Conservation (phyloP, 805 yeast genomes). For the Metschnikowia kunwiensis region DNA sequence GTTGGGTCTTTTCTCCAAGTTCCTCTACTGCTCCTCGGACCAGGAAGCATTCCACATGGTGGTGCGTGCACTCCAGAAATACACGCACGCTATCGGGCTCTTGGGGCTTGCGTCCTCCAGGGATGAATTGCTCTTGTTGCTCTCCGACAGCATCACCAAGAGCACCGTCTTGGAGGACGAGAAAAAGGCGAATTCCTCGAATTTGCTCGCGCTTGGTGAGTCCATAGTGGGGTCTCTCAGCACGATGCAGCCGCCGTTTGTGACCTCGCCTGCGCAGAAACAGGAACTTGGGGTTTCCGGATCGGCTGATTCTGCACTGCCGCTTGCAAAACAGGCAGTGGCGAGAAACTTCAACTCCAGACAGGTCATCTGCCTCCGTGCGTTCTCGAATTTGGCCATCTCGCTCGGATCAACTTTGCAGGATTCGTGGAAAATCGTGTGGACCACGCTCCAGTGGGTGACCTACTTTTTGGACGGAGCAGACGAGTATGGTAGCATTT, state of each 20-base stretch:
- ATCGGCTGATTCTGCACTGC: background rate
- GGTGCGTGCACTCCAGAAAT: slow-evolving; percentile 72
- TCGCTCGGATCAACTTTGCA: slow-evolving; percentile 77
- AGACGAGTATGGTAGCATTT: slow-evolving; percentile 29
- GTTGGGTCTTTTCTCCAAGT: slow-evolving; percentile 30
- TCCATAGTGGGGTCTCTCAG: slow-evolving; percentile 51
- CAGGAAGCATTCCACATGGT: slow-evolving; percentile 63
- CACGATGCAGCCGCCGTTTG: slow-evolving; percentile 28
- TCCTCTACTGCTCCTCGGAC: slow-evolving; percentile 66
- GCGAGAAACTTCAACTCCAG: slow-evolving; percentile 49
- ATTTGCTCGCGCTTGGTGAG: slow-evolving; percentile 45
- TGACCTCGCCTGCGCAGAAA: background rate
- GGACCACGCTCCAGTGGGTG: slow-evolving; percentile 74
- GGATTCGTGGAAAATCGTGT: slow-evolving; percentile 59
- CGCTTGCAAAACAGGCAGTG: background rate
- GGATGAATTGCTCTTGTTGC: slow-evolving; percentile 42
- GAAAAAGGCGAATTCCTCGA: slow-evolving; percentile 3
- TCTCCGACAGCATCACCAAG: slow-evolving; percentile 39
- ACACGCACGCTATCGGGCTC: slow-evolving; percentile 80
- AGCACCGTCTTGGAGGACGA: slow-evolving; percentile 19
- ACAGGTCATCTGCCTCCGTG: slow-evolving; percentile 73
- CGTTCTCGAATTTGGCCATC: slow-evolving; percentile 69
- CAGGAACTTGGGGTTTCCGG: background rate
- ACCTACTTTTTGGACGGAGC: slow-evolving; percentile 66
- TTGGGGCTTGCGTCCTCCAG: slow-evolving; percentile 55